phyloP scores from a whole-genome alignment of 441 rosid genomes.

The Erodium trifolium region DNA sequence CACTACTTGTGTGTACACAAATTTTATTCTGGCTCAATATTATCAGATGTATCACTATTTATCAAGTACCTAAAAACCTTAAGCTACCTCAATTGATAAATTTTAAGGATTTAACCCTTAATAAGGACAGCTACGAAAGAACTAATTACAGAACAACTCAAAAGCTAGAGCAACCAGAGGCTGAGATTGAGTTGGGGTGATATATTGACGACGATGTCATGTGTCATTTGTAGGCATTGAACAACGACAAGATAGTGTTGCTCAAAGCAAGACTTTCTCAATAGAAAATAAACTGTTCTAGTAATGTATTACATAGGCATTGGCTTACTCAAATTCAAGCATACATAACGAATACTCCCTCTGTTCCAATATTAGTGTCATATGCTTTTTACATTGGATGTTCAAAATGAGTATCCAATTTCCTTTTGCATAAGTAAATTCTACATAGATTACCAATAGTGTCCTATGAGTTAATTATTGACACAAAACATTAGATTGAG shows the following conservation, averaged over 20 bases:
- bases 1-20: not conserved
- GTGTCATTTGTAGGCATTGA: not conserved
- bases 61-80: not conserved
- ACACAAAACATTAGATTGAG: not conserved
- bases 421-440: not conserved
- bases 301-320: not conserved
- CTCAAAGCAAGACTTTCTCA: not conserved
- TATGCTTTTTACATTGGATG: too few species aligned
- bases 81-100: not conserved
- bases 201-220: not conserved
- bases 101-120: not conserved
- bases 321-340: not conserved
- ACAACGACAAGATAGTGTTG: not conserved
- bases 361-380: not conserved
- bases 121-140: not conserved
- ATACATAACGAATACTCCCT: not conserved
- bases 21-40: not conserved
- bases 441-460: not conserved
- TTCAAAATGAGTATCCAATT: not conserved
- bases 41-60: not conserved
- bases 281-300: not conserved
- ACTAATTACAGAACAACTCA: not conserved
- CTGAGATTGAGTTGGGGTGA: constrained; percentile 1
- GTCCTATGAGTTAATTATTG: not conserved
- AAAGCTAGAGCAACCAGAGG: not conserved